Base-by-base conservation (phyloP, 2,329 filamentous ascomycete species). In the Juglanconis oblonga region DNA sequence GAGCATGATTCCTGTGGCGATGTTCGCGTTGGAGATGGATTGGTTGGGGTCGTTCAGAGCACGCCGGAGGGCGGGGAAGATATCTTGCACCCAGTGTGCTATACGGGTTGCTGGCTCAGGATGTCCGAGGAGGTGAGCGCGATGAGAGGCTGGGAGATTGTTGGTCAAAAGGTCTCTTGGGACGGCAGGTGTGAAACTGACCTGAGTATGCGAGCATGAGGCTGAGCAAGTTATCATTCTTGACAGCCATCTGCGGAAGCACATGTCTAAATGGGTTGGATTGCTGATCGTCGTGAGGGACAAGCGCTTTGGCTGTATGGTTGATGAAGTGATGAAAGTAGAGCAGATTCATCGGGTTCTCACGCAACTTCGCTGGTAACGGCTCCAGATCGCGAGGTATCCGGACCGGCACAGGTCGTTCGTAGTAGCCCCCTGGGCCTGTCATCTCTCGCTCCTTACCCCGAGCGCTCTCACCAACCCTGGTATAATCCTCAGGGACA, bases 1-100 rank as follows among this genome's bases (percentile, higher is more conserved):
- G 50, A 96, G 82, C 89, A 95, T 92, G 64, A 96, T 92, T 7
- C 91, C 89, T 0, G 90, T 91, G 0, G 91, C 90, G 3, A 96
- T 79, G 57, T 89, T 90, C 14, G 85, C 84, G 65, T 92, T 87
- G 1, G 89, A 88, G 10, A 92, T 86, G 45, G 85, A 83, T 63
- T 83, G 79, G 44, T 80, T 78, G 0, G 82, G 80, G 57, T 87
- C 81, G 61, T 82, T 79, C 29, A 95, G 78, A 1, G 89, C 87
- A 62, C 83, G 75, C 33, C 90, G 84, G 24, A 96, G 80, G 14
- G 86, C 84, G 0, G 89, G 89, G 63, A 90, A 89, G n/a, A 91
- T 89, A 66, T 91, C 85, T 68, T 89, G 82, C 32, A 95, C 90
- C 88, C 89, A 95, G 44, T 85, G 79, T 2, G 91, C 90, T 64